Conservation (phyloP, 2,329 filamentous ascomycete species). For the Aspergillus candidus region DNA sequence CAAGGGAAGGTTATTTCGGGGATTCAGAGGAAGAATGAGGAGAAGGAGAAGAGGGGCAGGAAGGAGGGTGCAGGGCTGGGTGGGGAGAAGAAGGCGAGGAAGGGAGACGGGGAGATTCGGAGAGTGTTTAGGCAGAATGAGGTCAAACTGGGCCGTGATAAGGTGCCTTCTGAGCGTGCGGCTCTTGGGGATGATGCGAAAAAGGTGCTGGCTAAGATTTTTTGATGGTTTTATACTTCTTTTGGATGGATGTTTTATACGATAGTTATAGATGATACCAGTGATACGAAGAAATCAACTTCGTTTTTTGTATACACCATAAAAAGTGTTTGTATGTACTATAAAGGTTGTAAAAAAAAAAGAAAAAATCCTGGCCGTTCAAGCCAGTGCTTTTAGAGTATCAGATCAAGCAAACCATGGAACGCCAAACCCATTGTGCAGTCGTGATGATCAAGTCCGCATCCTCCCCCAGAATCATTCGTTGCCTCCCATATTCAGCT, state of each 20-base stretch:
- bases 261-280: no score
- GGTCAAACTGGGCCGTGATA: slow-evolving; percentile 24
- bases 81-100: slow-evolving; percentile 8
- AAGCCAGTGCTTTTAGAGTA: no score
- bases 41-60: slow-evolving; percentile 32
- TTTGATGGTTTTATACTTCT: slow-evolving; percentile 21
- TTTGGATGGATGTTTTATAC: no score
- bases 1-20: slow-evolving; percentile 37
- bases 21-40: slow-evolving; percentile 40
- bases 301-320: no score
- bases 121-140: slow-evolving; percentile 41
- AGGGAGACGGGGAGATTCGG: slow-evolving; percentile 20
- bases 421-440: slow-evolving; percentile 1
- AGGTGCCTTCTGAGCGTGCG: slow-evolving; percentile 19
- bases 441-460: slow-evolving; percentile 21
- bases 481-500: slow-evolving; percentile 62
- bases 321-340: no score
- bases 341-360: no score
- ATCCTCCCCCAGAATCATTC: slow-evolving; percentile 18
- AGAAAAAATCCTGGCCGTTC: no score
- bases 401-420: no score
- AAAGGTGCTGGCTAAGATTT: slow-evolving; percentile 43
- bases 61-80: slow-evolving; percentile 12
- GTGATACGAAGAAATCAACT: no score
- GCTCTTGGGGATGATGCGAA: slow-evolving; percentile 35